Evolutionary conservation across 306 rosid species (phyloP).

Genomic region (Dalbergia oliveri): DNA sequence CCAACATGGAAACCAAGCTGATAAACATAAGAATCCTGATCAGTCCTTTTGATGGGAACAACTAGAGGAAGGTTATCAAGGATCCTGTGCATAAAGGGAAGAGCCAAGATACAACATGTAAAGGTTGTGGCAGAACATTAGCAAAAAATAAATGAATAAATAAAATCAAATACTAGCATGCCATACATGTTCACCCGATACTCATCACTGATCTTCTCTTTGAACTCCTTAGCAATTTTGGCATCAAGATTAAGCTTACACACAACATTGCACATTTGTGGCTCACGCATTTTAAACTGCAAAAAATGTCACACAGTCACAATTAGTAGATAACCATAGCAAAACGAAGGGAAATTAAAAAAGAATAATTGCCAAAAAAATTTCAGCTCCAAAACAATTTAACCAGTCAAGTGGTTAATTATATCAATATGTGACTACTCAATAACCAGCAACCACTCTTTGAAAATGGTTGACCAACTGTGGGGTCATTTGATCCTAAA

Average conservation of each 20-base stretch:
- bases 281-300: conserved; percentile 97
- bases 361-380: not conserved
- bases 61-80: conserved; percentile 96
- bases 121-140: conserved; percentile 31
- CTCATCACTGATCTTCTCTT: conserved; percentile 93
- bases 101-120: conserved; percentile 37
- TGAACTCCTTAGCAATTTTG: conserved; percentile 82
- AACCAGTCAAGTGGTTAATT: conserved; percentile 16
- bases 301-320: conserved; percentile 31
- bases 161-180: conserved; percentile 7
- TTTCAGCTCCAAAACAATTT: conserved; percentile 1
- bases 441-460: conserved; percentile 25
- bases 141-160: not conserved
- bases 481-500: conserved; percentile 19
- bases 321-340: conserved; percentile 35
- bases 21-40: conserved; percentile 82
- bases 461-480: conserved; percentile 7
- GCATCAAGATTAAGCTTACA: conserved; percentile 73
- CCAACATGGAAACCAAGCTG: conserved; percentile 94
- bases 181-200: conserved; percentile 97
- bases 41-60: conserved; percentile 74
- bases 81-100: conserved; percentile 67
- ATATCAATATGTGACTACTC: conserved; percentile 9
- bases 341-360: conserved; percentile 20
- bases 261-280: conserved; percentile 82